A percentile compares a stretch with the other conserved stretches of the same genome.
Evolutionary conservation across 495 filamentous ascomycete genomes (phyloP).

Genomic region (Annulohypoxylon nitens): DNA sequence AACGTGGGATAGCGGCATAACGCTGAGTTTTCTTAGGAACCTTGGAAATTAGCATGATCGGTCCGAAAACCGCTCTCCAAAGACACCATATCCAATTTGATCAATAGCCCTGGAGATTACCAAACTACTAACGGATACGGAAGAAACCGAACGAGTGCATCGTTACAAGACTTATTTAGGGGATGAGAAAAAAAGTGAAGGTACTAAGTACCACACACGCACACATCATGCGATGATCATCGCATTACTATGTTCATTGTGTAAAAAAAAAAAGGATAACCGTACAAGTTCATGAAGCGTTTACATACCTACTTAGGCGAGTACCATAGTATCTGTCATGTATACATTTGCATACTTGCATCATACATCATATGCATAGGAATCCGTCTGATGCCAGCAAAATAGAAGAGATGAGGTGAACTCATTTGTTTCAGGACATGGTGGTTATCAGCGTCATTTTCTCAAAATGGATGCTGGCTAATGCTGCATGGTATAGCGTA

Average conservation of each 20-base stretch:
- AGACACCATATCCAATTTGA: constrained; percentile 40
- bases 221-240: constrained; percentile 46
- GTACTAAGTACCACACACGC: constrained; percentile 10
- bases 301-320: background rate
- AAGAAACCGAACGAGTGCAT: constrained; percentile 43
- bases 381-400: constrained; percentile 15
- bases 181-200: constrained; percentile 12
- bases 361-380: background rate
- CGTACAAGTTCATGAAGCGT: constrained; percentile 7
- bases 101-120: background rate
- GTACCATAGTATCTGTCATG: background rate
- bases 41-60: constrained; percentile 43
- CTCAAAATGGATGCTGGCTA: constrained; percentile 27
- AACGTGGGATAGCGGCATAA: constrained; percentile 31
- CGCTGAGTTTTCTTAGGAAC: constrained; percentile 16
- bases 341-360: constrained; percentile 15
- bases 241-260: constrained; percentile 35
- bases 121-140: constrained; percentile 28
- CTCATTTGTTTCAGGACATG: constrained; percentile 18
- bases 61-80: constrained; percentile 37
- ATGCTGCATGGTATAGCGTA: constrained; percentile 27
- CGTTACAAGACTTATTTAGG: constrained; percentile 34
- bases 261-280: background rate
- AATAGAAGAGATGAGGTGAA: background rate
- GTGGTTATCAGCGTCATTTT: constrained; percentile 34